Evolutionary conservation across 2,329 filamentous ascomycete genomes (phyloP).

Genomic region (Botryotinia calthae): DNA sequence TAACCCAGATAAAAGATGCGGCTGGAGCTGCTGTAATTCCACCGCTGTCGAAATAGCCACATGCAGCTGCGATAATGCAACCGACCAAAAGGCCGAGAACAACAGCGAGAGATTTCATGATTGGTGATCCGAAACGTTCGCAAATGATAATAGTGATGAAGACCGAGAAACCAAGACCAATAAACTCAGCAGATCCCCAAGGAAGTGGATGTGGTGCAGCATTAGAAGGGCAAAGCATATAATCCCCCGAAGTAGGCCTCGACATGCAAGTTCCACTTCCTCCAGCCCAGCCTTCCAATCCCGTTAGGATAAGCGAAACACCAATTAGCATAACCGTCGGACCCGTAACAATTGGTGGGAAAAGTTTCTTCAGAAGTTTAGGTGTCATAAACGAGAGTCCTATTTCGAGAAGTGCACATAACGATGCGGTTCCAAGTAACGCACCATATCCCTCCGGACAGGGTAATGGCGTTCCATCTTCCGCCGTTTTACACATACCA

Average conservation of each 20-base stretch:
- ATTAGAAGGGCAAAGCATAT: constrained; percentile 66
- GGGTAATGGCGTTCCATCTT: constrained; percentile 65
- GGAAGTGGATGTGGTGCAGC: constrained; percentile 67
- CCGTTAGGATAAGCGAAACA: constrained; percentile 66
- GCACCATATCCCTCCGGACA: constrained; percentile 77
- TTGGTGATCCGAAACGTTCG: constrained; percentile 76
- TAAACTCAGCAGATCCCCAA: constrained; percentile 77
- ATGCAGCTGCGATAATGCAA: constrained; percentile 75
- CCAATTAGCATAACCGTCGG: constrained; percentile 73
- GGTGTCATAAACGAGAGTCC: constrained; percentile 73
- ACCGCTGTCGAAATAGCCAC: constrained; percentile 74
- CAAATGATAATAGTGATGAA: constrained; percentile 77
- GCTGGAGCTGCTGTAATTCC: constrained; percentile 69
- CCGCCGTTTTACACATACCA: constrained; percentile 25
- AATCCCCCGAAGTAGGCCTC: constrained; percentile 47
- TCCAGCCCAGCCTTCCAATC: constrained; percentile 76
- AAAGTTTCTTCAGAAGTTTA: constrained; percentile 65
- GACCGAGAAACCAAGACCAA: constrained; percentile 77
- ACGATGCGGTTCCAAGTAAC: constrained; percentile 66
- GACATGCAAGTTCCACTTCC: constrained; percentile 60
- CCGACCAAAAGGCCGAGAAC: constrained; percentile 47
- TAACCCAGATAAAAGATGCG: constrained; percentile 74
- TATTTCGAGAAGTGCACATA: constrained; percentile 68
- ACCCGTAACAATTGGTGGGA: constrained; percentile 76
- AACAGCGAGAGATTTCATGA: constrained; percentile 62